Conservation (phyloP, 768 basidiomycete genomes). For the Rhodotorula diobovata region DNA sequence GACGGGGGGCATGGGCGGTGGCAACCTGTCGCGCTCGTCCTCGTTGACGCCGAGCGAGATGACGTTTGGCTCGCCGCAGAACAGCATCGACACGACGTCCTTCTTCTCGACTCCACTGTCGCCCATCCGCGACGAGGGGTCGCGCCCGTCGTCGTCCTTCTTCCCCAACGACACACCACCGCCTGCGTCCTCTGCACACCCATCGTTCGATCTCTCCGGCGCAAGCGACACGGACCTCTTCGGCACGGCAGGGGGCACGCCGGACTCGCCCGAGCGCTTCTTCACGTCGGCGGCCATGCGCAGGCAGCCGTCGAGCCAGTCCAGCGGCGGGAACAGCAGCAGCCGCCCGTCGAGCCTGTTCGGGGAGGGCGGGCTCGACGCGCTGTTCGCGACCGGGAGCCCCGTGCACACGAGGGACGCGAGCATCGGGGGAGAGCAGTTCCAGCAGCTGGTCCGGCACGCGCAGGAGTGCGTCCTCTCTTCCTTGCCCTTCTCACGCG, state of each 20-base stretch:
- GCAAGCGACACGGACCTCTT: not conserved
- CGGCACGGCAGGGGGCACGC: not conserved
- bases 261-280: constrained; percentile 17
- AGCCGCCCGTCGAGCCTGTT: constrained; percentile 25
- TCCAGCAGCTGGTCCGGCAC: constrained; percentile 21
- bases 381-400: not conserved
- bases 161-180: constrained; percentile 7
- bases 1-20: not conserved
- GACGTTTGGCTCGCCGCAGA: constrained; percentile 1
- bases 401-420: not conserved
- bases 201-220: constrained; percentile 7
- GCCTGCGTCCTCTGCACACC: not conserved
- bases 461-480: constrained; percentile 16
- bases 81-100: constrained; percentile 28
- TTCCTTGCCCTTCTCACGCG: no score
- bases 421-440: constrained; percentile 10
- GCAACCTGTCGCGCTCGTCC: not conserved
- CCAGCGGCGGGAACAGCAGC: not conserved
- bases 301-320: constrained; percentile 5
- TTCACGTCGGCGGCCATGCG: constrained; percentile 4
- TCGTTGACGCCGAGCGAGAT: not conserved
- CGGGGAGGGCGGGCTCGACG: constrained; percentile 11
- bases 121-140: constrained; percentile 11
- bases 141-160: constrained; percentile 21
- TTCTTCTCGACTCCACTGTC: constrained; percentile 28